Conservation (phyloP, 352 stramenopile species). For the Globisporangium okanoganense region DNA sequence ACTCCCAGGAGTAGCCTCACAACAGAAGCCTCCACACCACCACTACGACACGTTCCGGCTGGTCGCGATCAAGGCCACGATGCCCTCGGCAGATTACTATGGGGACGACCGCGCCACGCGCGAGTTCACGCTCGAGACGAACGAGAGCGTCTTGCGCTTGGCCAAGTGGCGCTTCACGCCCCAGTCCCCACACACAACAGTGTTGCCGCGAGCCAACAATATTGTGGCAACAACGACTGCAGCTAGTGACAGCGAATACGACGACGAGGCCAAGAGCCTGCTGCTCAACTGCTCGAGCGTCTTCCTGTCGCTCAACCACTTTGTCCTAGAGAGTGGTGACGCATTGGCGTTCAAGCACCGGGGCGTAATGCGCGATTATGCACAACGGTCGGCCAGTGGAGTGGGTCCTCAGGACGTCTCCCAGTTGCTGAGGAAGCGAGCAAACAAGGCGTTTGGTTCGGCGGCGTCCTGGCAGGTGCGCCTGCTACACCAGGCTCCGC, state of each 20-base stretch:
- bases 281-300: slow-evolving; percentile 39
- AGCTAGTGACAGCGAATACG: background rate
- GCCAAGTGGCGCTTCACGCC: slow-evolving; percentile 45
- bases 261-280: slow-evolving; percentile 21
- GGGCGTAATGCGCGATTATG: slow-evolving; percentile 20
- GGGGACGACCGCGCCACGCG: slow-evolving; percentile 57
- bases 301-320: slow-evolving; percentile 33
- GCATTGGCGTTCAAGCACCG: slow-evolving; percentile 12
- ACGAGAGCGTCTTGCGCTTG: slow-evolving; percentile 44
- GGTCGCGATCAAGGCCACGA: slow-evolving; percentile 51
- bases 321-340: slow-evolving; percentile 30
- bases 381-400: background rate
- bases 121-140: slow-evolving; percentile 60
- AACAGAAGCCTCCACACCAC: background rate
- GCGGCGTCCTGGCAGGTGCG: slow-evolving; percentile 46
- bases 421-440: background rate
- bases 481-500: slow-evolving; percentile 29
- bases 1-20: background rate
- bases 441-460: background rate
- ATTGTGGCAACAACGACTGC: slow-evolving; percentile 8
- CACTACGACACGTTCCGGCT: slow-evolving; percentile 34
- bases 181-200: background rate
- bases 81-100: slow-evolving; percentile 44
- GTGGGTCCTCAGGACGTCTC: background rate
- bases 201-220: background rate